Conservation (phyloP, 441 rosid genomes). For the Corymbia calophylla region DNA sequence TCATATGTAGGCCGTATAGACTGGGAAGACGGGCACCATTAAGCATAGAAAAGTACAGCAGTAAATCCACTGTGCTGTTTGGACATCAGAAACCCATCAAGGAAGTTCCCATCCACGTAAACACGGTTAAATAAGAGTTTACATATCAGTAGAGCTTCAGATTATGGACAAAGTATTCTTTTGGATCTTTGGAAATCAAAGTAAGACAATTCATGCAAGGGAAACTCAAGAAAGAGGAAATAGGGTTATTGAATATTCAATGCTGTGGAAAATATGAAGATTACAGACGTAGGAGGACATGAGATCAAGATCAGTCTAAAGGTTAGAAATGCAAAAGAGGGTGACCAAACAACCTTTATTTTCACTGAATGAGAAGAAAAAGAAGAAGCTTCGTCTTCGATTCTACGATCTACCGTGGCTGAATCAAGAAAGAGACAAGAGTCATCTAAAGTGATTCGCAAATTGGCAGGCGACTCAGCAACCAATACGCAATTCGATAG, state of each 20-base stretch:
- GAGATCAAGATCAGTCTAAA: not conserved
- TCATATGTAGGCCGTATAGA: slow-evolving; percentile 38
- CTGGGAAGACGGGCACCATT: slow-evolving; percentile 77
- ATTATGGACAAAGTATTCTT: not conserved
- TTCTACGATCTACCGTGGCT: not conserved
- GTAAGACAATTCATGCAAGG: not conserved
- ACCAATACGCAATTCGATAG: not conserved
- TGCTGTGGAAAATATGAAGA: not conserved
- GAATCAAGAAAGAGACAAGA: not conserved
- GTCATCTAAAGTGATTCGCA: not conserved
- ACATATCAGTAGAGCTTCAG: not conserved
- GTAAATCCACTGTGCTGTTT: slow-evolving; percentile 29
- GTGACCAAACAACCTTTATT: not conserved
- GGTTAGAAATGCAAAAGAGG: not conserved
- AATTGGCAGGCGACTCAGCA: not conserved
- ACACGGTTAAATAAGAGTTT: not conserved
- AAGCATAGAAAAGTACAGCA: slow-evolving; percentile 69
- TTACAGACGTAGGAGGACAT: not conserved
- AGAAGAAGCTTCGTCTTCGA: not conserved
- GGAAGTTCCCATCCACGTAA: slow-evolving; percentile 68
- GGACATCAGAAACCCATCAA: slow-evolving; percentile 43
- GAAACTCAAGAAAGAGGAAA: not conserved
- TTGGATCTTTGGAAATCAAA: not conserved
- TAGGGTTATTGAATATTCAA: not conserved
- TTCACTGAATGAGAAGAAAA: not conserved